These are phyloP conservation scores for Vachellia collinsii DNA, from an alignment of 306 rosid genomes.

Conservation along the genomic window DNA sequence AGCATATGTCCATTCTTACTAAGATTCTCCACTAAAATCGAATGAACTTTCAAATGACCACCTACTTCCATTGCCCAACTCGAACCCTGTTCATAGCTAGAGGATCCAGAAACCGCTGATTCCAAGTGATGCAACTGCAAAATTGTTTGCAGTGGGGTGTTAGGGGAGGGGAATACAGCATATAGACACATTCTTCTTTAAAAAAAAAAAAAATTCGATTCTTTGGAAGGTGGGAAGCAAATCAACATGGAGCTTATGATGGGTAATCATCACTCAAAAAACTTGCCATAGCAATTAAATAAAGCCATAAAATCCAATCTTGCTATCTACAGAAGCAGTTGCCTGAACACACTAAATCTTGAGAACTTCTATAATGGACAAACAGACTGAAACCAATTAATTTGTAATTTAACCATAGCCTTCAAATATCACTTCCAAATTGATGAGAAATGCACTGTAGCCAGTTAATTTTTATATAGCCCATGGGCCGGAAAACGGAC, in stretches of 20 bases:
- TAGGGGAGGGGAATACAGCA: conserved; percentile 22
- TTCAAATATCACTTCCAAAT: conserved; percentile 27
- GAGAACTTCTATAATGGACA: conserved; percentile 12
- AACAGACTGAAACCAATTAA: conserved; percentile 1
- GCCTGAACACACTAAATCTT: background rate
- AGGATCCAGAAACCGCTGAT: conserved; percentile 59
- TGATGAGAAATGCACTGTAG: background rate
- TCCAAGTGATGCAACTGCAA: conserved; percentile 65
- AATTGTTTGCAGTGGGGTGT: conserved; percentile 30
- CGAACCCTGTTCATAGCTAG: conserved; percentile 73
- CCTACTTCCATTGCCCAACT: conserved; percentile 99
- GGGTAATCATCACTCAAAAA: conserved; percentile 18
- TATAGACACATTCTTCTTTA: background rate
- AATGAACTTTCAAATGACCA: conserved; percentile 84
- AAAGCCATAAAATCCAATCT: conserved; percentile 8
- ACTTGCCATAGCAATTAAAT: conserved; percentile 9
- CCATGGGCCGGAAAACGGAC: conserved; percentile 15
- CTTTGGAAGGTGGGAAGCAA: conserved; percentile 1
- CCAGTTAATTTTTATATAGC: conserved; percentile 2
- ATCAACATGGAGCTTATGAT: conserved; percentile 15
- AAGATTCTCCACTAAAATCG: conserved; percentile 79
- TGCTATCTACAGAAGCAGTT: conserved; percentile 8
- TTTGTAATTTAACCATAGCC: conserved; percentile 5
- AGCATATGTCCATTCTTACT: conserved; percentile 91
- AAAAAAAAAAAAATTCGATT: too few species aligned